These are phyloP conservation scores for Syzygium malaccense DNA, from an alignment of 441 rosid genomes.

Conservation along the genomic window DNA sequence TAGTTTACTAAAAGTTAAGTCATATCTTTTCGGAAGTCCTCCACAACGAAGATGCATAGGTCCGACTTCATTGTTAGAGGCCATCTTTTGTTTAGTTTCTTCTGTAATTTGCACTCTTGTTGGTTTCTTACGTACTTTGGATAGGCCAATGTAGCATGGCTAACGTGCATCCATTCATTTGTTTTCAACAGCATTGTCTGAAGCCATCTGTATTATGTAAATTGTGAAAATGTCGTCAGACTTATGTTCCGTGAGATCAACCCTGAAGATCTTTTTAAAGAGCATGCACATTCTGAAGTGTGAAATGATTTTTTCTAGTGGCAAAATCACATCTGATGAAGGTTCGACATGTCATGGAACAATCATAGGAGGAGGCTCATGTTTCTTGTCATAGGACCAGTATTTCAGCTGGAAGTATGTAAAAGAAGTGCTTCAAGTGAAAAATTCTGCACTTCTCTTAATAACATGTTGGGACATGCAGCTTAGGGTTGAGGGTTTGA, in stretches of 20 bases:
- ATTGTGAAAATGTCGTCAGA: neutral
- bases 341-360: neutral
- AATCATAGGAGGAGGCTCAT: neutral
- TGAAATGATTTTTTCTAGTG: neutral
- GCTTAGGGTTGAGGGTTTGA: neutral
- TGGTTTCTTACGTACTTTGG: no score
- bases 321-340: neutral
- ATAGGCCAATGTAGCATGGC: neutral
- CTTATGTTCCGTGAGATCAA: neutral
- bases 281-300: neutral
- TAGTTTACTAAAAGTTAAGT: no score
- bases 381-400: neutral
- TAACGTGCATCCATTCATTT: neutral
- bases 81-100: no score
- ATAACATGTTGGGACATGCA: neutral
- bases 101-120: neutral
- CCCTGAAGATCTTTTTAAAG: neutral
- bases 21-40: no score
- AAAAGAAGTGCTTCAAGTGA: neutral
- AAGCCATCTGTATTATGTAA: no score
- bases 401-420: neutral
- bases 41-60: no score
- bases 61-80: no score
- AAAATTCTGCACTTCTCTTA: neutral
- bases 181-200: neutral